These are phyloP conservation scores for Gymnopilus dilepis DNA, from an alignment of 768 basidiomycete species.

Conservation along the genomic window DNA sequence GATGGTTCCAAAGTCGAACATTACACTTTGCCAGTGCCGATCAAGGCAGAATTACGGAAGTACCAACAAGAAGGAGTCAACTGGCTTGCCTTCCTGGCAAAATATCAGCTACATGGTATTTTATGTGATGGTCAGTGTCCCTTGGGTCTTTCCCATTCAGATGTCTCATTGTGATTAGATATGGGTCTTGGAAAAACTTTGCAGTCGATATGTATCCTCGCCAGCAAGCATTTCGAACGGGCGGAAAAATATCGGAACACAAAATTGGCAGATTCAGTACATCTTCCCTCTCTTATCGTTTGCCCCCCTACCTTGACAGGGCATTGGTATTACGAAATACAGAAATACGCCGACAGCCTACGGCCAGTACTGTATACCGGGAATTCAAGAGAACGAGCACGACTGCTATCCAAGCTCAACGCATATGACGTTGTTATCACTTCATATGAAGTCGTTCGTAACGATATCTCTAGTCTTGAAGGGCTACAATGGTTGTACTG, in stretches of 20 bases:
- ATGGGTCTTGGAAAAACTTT: conserved; percentile 99
- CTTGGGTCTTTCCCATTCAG: neutral
- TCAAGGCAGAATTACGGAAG: conserved; percentile 94
- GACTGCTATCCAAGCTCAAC: conserved; percentile 65
- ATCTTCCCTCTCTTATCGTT: conserved; percentile 91
- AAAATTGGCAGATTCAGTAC: conserved; percentile 74
- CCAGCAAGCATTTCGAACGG: conserved; percentile 92
- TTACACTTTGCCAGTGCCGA: conserved; percentile 82
- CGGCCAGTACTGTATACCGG: conserved; percentile 90
- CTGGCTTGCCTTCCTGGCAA: conserved; percentile 97
- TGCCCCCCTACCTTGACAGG: conserved; percentile 98
- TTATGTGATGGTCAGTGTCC: conserved; percentile 81
- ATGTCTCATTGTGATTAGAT: conserved; percentile 52
- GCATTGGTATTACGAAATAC: conserved; percentile 98
- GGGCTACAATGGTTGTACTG: conserved; percentile 91
- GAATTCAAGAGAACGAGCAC: conserved; percentile 78
- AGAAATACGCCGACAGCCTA: conserved; percentile 88
- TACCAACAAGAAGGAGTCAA: conserved; percentile 99
- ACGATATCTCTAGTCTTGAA: conserved; percentile 82
- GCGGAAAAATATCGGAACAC: conserved; percentile 68
- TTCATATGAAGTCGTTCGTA: conserved; percentile 97
- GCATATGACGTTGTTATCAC: conserved; percentile 92
- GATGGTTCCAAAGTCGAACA: conserved; percentile 95
- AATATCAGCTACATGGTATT: conserved; percentile 97
- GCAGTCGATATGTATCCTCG: conserved; percentile 96